Conservation (phyloP, 345 rosid genomes). For the Bruguiera parviflora region DNA sequence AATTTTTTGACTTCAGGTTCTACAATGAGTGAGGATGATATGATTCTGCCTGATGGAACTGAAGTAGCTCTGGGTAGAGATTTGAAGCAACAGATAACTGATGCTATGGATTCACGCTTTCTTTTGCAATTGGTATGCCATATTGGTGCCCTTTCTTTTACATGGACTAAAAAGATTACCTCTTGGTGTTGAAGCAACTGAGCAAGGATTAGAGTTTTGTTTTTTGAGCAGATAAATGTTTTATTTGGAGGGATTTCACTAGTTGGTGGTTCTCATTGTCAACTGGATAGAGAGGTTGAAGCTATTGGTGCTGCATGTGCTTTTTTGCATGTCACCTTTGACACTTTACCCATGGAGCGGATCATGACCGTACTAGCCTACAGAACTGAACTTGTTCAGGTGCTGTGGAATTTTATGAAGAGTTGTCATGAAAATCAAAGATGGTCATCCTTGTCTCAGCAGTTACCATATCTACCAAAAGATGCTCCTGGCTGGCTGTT, state of each 20-base stretch:
- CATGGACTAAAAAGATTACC: conserved; percentile 13
- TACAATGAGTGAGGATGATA: conserved; percentile 60
- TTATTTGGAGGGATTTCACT: conserved; percentile 55
- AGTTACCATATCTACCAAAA: conserved; percentile 56
- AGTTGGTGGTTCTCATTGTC: conserved; percentile 34
- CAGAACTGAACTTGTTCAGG: conserved; percentile 86
- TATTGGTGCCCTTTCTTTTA: conserved; percentile 16
- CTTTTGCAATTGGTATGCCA: conserved; percentile 83
- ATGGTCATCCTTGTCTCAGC: conserved; percentile 70
- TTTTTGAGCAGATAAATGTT: conserved; percentile 63
- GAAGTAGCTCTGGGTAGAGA: conserved; percentile 49
- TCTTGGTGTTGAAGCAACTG: conserved; percentile 2
- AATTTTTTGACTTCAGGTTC: conserved; percentile 46
- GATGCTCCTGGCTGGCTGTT: conserved; percentile 95
- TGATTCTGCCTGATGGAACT: conserved; percentile 49
- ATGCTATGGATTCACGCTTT: conserved; percentile 78
- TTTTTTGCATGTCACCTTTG: conserved; percentile 75
- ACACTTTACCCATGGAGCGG: conserved; percentile 70
- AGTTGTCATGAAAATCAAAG: conserved; percentile 77
- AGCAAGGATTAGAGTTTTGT: conserved; percentile 9
- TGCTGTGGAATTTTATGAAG: conserved; percentile 91
- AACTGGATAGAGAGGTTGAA: conserved; percentile 51
- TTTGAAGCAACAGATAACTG: conserved; percentile 66
- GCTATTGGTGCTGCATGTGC: conserved; percentile 95
- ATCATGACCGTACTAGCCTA: conserved; percentile 91